Evolutionary conservation across 2,329 filamentous ascomycete species (phyloP), one percentile per base, ranked within the genome.

Genomic region (Monilinia polystroma): DNA sequence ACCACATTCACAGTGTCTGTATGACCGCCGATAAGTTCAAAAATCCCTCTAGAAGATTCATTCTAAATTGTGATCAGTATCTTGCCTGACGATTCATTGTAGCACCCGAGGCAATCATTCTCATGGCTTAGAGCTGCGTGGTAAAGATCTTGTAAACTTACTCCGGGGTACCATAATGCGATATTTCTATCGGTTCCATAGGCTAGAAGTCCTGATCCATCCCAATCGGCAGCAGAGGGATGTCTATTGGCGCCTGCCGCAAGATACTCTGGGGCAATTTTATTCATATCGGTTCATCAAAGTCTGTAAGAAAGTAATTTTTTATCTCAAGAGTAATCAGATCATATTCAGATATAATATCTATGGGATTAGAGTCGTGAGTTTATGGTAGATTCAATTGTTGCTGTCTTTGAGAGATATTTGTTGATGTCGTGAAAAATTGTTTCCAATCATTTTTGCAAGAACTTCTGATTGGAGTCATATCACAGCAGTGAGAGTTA

Each of bases 101-200:
- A 38, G 66, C 43, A 54, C 38, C 49, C 11, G 23, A 23, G 29
- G n/a, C 35, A 41, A 16, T n/a, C 26, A 49, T 51, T 23, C 10
- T 23, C 45, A 60, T 38, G n/a, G 16, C n/a, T 23, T 7, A 8
- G 16, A 12, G 32, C 20, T 53, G 60, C 29, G 59, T 56, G 32
- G 57, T 51, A 18, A 14, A 41, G 58, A 51, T 49, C 8, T 23
- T 26, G n/a, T 20, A 56, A 68, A 80, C 87, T 79, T 82, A 93
- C 91, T 76, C 84, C 78, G 66, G 93, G 93, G 76, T 87, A 83
- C 95, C 95, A 99, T 52, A 98, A 76, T 54, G 93, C 94, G 73
- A 99, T 85, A 79, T 95, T 95, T 72, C 89, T 88, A 78, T 96
- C 92, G 11, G 93, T 90, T 43, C 95, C 95, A 80, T 92, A 99